Percentiles rank a stretch among this genome's conserved stretches.
Conservation (phyloP, 2,329 filamentous ascomycete genomes). For the Bertia moriformis region DNA sequence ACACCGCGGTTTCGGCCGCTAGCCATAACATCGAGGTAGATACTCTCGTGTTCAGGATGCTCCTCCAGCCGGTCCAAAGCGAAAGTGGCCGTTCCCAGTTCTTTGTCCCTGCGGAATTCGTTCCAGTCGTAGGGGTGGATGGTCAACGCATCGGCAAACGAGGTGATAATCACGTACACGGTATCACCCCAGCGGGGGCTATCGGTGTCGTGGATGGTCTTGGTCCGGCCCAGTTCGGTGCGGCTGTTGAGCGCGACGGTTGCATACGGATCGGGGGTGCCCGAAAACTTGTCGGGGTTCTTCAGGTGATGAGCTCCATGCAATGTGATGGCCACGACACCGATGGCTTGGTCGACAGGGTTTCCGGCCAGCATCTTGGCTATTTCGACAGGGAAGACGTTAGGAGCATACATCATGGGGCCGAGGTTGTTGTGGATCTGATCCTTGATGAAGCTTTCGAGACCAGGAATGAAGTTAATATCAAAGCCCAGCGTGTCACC, state of each 20-base stretch:
- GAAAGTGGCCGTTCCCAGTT: constrained; percentile 78
- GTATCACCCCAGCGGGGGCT: constrained; percentile 95
- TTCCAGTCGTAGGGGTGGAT: constrained; percentile 85
- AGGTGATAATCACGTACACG: constrained; percentile 85
- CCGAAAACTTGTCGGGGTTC: constrained; percentile 86
- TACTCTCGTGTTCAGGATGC: constrained; percentile 64
- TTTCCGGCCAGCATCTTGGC: constrained; percentile 95
- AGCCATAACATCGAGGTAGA: constrained; percentile 68
- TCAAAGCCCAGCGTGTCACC: constrained; percentile 94
- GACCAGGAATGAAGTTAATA: constrained; percentile 94
- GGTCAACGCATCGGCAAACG: constrained; percentile 74
- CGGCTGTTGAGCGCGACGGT: constrained; percentile 74
- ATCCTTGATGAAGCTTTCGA: constrained; percentile 86
- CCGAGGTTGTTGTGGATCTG: constrained; percentile 87
- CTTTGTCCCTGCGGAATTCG: constrained; percentile 90
- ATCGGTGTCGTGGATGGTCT: constrained; percentile 68
- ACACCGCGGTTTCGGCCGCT: constrained; percentile 75
- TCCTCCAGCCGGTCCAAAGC: constrained; percentile 69
- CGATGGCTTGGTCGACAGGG: constrained; percentile 87
- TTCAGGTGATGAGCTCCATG: constrained; percentile 85
- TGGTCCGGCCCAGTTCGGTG: constrained; percentile 70
- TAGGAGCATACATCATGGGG: constrained; percentile 96
- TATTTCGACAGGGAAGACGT: constrained; percentile 95
- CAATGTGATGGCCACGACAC: constrained; percentile 79
- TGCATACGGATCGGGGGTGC: constrained; percentile 81